Evolutionary conservation across 179 eudicot genomes (phyloP).

Genomic region (Vitellaria paradoxa): DNA sequence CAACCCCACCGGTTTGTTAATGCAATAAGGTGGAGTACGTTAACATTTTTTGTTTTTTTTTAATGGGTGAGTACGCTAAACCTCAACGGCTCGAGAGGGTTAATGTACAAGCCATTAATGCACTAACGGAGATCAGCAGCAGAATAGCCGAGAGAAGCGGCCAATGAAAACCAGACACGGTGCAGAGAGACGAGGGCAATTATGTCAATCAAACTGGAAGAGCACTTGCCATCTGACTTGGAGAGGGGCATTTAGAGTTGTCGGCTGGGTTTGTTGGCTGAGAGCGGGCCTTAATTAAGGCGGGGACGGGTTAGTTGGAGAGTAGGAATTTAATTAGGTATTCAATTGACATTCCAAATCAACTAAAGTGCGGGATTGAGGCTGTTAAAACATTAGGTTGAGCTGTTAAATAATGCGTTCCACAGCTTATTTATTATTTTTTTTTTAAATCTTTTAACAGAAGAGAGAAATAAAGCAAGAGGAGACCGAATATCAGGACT

Average conservation of each 20-base stretch:
- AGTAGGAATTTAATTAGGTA: slow-evolving; percentile 3
- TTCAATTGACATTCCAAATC: slow-evolving; percentile 4
- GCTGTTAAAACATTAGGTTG: neutral
- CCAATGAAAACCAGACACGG: neutral
- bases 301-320: neutral
- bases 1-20: neutral
- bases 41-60: no score
- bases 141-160: neutral
- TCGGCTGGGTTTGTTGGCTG: slow-evolving; percentile 13
- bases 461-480: no score
- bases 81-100: neutral
- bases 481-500: no score
- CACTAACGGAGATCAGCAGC: neutral
- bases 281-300: no score
- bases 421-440: no score
- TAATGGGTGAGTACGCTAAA: no score
- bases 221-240: no score
- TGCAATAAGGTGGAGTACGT: neutral
- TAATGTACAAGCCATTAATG: neutral
- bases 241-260: slow-evolving; percentile 4
- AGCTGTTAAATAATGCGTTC: neutral
- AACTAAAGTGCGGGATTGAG: neutral
- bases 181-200: neutral
- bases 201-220: neutral
- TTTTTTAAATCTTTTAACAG: no score